Conservation (phyloP, 352 stramenopile genomes). For the Phytophthora capsici region DNA sequence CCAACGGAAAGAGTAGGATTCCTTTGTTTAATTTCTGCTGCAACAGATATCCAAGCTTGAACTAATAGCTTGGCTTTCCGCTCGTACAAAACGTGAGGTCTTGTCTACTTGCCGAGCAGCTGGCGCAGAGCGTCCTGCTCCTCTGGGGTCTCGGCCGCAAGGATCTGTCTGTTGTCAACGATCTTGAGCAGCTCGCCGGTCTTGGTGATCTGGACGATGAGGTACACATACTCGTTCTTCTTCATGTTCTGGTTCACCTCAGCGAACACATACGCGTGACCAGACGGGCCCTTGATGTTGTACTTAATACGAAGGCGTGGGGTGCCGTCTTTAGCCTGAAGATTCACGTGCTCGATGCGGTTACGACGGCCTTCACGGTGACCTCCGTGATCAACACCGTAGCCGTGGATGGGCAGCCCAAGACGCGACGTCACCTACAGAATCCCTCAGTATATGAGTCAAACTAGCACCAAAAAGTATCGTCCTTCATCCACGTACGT, state of each 20-base stretch:
- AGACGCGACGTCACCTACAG: conserved; percentile 80
- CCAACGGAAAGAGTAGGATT: conserved; percentile 30
- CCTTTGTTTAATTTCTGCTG: conserved; percentile 21
- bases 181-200: conserved; percentile 92
- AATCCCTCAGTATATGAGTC: conserved; percentile 17
- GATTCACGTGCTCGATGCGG: conserved; percentile 95
- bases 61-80: conserved; percentile 9
- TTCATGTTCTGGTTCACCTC: conserved; percentile 94
- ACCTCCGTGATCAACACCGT: conserved; percentile 93
- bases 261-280: conserved; percentile 92
- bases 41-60: conserved; percentile 17
- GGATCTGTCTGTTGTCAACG: conserved; percentile 92
- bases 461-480: neutral
- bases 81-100: conserved; percentile 16
- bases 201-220: conserved; percentile 95
- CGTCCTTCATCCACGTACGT: conserved; percentile 35
- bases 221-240: conserved; percentile 95
- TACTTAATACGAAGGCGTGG: conserved; percentile 91
- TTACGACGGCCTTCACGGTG: conserved; percentile 94
- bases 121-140: conserved; percentile 81
- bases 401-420: conserved; percentile 92
- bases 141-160: conserved; percentile 73
- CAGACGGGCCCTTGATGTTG: conserved; percentile 94
- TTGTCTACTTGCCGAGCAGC: conserved; percentile 66
- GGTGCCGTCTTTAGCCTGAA: conserved; percentile 89